phyloP scores from a whole-genome alignment of 768 basidiomycete genomes.

The Lactifluus volemus region DNA sequence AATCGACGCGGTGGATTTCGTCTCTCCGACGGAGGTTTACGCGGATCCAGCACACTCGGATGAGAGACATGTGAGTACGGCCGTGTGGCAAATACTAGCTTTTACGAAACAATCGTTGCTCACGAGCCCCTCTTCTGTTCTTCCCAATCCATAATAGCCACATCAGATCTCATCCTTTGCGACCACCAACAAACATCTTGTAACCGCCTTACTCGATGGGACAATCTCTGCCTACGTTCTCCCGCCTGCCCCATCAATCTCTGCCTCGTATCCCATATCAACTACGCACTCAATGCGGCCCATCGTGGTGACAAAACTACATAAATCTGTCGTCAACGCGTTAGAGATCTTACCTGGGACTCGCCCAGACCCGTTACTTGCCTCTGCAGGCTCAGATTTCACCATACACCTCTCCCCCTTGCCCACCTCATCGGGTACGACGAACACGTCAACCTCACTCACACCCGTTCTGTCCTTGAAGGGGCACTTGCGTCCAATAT shows the following conservation, averaged over 20 bases:
- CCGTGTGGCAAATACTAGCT: not conserved
- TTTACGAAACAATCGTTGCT: not conserved
- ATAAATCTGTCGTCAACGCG: slow-evolving; percentile 16
- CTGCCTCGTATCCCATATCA: slow-evolving; percentile 1
- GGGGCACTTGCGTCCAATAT: slow-evolving; percentile 13
- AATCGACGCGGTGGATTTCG: slow-evolving; percentile 12
- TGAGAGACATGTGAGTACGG: slow-evolving; percentile 16
- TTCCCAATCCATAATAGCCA: slow-evolving; percentile 4
- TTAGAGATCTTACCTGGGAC: slow-evolving; percentile 11
- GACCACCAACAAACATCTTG: slow-evolving; percentile 7
- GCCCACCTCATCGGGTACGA: not conserved
- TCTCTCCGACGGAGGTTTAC: slow-evolving; percentile 12
- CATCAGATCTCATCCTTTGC: slow-evolving; percentile 18
- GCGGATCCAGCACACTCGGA: slow-evolving; percentile 18
- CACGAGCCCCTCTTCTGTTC: not conserved
- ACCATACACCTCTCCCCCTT: slow-evolving; percentile 14
- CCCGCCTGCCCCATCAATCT: not conserved
- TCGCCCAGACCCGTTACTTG: slow-evolving; percentile 1
- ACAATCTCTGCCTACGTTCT: slow-evolving; percentile 14
- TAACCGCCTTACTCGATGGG: slow-evolving; percentile 18
- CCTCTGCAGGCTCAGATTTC: slow-evolving; percentile 19
- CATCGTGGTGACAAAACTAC: slow-evolving; percentile 6
- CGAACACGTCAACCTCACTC: not conserved
- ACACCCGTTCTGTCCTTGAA: slow-evolving; percentile 7
- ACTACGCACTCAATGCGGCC: slow-evolving; percentile 2